Conservation (phyloP, 768 basidiomycete genomes). For the Suillus hirtellus region DNA sequence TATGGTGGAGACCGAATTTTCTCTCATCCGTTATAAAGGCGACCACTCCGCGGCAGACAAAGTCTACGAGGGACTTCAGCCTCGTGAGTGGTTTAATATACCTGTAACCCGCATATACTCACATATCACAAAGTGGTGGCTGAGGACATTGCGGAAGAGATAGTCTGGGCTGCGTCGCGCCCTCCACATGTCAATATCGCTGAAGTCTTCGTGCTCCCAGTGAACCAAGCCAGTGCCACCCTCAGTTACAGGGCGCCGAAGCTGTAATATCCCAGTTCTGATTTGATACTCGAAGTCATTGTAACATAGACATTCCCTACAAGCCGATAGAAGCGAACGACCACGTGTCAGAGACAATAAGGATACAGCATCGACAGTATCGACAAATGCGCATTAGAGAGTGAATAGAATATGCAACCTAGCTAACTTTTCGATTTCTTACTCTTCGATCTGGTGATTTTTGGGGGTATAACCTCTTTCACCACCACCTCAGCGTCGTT, state of each 20-base stretch:
- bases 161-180: slow-evolving; percentile 93
- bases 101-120: slow-evolving; percentile 11
- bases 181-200: slow-evolving; percentile 93
- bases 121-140: slow-evolving; percentile 56
- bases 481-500: slow-evolving; percentile 50
- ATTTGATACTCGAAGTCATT: background rate
- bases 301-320: slow-evolving; percentile 1
- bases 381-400: slow-evolving; percentile 18
- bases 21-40: slow-evolving; percentile 85
- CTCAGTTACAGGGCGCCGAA: slow-evolving; percentile 54
- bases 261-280: slow-evolving; percentile 17
- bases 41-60: slow-evolving; percentile 80
- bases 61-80: slow-evolving; percentile 88
- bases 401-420: background rate
- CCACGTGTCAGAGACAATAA: slow-evolving; percentile 20
- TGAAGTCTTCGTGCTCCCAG: slow-evolving; percentile 74
- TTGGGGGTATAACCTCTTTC: slow-evolving; percentile 31
- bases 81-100: slow-evolving; percentile 54
- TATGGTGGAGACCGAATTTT: slow-evolving; percentile 93
- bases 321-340: background rate
- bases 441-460: slow-evolving; percentile 57
- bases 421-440: slow-evolving; percentile 47
- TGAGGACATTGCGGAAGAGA: slow-evolving; percentile 94
- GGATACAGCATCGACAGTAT: slow-evolving; percentile 34
- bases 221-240: slow-evolving; percentile 74